Base-by-base conservation (phyloP, 352 stramenopile species). In the Globisporangium recalcitrans region DNA sequence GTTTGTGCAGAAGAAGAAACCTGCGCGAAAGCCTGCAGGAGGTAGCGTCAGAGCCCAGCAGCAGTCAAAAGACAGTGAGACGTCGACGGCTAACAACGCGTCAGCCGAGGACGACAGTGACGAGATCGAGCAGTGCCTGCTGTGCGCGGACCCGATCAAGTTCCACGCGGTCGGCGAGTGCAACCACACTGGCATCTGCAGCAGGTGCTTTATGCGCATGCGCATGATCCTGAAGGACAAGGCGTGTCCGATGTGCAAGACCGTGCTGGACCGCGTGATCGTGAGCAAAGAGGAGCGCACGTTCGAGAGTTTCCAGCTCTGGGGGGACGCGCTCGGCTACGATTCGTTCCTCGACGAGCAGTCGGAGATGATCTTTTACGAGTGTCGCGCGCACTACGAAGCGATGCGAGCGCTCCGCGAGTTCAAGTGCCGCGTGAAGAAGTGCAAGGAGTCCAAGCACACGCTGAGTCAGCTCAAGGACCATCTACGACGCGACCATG, bases 171-270 rank as follows among this genome's bases (percentile, higher is more conserved):
- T 93, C 16, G 85, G 84, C 16, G 72, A 81, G 60, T 93, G 85
- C 71, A 91, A 93, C 54, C 85, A 93, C 66, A 69, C 72, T 19
- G 85, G 84, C 21, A 90, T 93, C 61, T 93, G 85, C 68, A 89
- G 77, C 71, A 90, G 83, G 62, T 93, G 85, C 58, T 85, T 80
- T 11, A 84, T 91, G 72, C 79, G 85, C 47, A 91, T 93, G 85
- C 79, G 85, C 14, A 65, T 90, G 57, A 64, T 91, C 29, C 80
- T 93, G 77, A 82, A 88, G 49, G 85, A 93, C 67, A 76, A 73
- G 55, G 82, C 77, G 60, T 93, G 85, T 52, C 80, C 82, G 31
- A 91, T 93, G 75, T 93, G 85, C 70, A 93, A 91, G 64, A 80
- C 85, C 31, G 60, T 71, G 19, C 60, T 90, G 21, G 78, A 86